Evolutionary conservation across 2,329 filamentous ascomycete genomes (phyloP).

Genomic region (Calonectria honghensis): DNA sequence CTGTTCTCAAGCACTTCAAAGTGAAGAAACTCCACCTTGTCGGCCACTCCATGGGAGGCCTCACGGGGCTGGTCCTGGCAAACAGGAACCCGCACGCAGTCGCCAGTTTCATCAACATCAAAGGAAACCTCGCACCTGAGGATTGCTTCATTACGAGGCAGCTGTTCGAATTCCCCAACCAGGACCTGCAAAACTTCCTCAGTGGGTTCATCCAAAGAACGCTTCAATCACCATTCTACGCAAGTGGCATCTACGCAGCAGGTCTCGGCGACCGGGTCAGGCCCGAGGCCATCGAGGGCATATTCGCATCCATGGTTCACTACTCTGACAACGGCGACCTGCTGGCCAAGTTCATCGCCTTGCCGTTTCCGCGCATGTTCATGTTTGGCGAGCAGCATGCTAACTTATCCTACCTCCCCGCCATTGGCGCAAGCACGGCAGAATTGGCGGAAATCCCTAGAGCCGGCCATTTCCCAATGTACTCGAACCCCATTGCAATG

Average conservation of each 20-base stretch:
- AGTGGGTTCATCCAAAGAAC: constrained; percentile 25
- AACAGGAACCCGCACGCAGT: constrained; percentile 29
- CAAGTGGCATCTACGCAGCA: constrained; percentile 44
- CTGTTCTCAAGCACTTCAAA: constrained; percentile 41
- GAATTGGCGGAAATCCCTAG: constrained; percentile 50
- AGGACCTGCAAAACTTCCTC: constrained; percentile 37
- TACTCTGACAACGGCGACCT: constrained; percentile 47
- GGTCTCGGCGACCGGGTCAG: constrained; percentile 43
- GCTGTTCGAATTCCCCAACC: constrained; percentile 45
- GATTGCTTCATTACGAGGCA: constrained; percentile 55
- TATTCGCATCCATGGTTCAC: constrained; percentile 54
- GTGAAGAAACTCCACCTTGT: constrained; percentile 50
- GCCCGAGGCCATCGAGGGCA: constrained; percentile 44
- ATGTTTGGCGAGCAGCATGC: constrained; percentile 48
- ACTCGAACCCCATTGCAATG: constrained; percentile 59
- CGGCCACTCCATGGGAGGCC: constrained; percentile 56
- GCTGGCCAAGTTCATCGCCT: constrained; percentile 41
- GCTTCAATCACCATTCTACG: constrained; percentile 31
- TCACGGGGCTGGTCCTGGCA: constrained; percentile 49
- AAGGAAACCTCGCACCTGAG: constrained; percentile 54
- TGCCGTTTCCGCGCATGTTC: constrained; percentile 46
- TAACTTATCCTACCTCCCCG: constrained; percentile 42
- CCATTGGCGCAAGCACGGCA: constrained; percentile 38
- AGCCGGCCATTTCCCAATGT: constrained; percentile 54
- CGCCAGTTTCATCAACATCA: constrained; percentile 53